Conservation (phyloP, 768 basidiomycete species). For the Xerocomus spinulosus region DNA sequence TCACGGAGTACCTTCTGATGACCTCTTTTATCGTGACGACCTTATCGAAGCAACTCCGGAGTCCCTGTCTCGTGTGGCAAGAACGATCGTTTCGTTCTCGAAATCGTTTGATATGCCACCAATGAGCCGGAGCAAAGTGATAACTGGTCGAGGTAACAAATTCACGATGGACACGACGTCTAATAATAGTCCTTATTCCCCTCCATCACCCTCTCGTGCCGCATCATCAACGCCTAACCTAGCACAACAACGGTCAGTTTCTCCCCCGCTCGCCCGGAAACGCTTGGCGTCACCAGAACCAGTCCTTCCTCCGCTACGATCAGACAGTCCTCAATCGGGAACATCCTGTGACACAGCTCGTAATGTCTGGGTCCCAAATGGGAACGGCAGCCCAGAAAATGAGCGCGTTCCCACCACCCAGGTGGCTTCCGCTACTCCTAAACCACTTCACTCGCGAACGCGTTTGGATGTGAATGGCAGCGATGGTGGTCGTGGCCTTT, state of each 20-base stretch:
- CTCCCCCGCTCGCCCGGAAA: slow-evolving; percentile 38
- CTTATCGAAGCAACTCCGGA: slow-evolving; percentile 58
- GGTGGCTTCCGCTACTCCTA: slow-evolving; percentile 35
- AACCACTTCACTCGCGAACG: slow-evolving; percentile 53
- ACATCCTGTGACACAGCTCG: slow-evolving; percentile 33
- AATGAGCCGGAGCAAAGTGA: slow-evolving; percentile 43
- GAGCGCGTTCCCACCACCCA: slow-evolving; percentile 39
- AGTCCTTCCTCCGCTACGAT: slow-evolving; percentile 46
- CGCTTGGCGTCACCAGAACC: slow-evolving; percentile 48
- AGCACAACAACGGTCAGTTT: slow-evolving; percentile 34
- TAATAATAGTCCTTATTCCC: slow-evolving; percentile 37
- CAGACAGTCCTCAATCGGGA: slow-evolving; percentile 53
- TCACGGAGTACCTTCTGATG: slow-evolving; percentile 57
- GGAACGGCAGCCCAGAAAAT: slow-evolving; percentile 26
- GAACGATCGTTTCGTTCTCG: slow-evolving; percentile 65
- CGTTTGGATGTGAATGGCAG: slow-evolving; percentile 23
- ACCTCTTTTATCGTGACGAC: slow-evolving; percentile 66
- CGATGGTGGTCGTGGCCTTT: slow-evolving; percentile 1
- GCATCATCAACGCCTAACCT: slow-evolving; percentile 65
- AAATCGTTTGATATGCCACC: slow-evolving; percentile 54
- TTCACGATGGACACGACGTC: slow-evolving; percentile 18
- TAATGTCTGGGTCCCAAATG: slow-evolving; percentile 15
- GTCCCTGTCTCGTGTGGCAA: slow-evolving; percentile 65
- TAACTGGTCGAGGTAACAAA: slow-evolving; percentile 39
- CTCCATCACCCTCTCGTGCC: slow-evolving; percentile 35